Conservation (phyloP, 164 flowering plant genomes). For the Vitis amurensis region DNA sequence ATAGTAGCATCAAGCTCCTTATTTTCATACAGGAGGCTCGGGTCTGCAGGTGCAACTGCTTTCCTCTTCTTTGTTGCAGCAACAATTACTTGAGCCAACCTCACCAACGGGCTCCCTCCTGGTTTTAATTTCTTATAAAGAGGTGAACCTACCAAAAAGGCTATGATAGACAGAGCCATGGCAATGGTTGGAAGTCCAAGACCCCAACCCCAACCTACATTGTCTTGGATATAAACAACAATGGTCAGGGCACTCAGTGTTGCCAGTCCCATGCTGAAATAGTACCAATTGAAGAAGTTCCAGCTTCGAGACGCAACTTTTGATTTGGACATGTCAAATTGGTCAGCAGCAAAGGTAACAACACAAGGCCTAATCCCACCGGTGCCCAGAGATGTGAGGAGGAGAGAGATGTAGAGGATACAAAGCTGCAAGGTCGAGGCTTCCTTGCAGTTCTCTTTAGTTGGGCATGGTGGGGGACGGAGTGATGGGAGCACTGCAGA, state of each 20-base stretch:
- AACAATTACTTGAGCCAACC: conserved; percentile 54
- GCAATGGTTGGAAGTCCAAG: conserved; percentile 64
- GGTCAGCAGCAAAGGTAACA: conserved; percentile 69
- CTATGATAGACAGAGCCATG: conserved; percentile 56
- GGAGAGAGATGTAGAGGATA: conserved; percentile 56
- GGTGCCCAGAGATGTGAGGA: conserved; percentile 54
- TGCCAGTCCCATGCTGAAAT: conserved; percentile 62
- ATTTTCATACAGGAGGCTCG: conserved; percentile 43
- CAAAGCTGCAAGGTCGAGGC: conserved; percentile 56
- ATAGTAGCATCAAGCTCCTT: conserved; percentile 56
- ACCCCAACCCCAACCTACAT: conserved; percentile 80
- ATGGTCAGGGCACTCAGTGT: conserved; percentile 53
- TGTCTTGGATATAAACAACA: conserved; percentile 70
- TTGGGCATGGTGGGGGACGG: conserved; percentile 59
- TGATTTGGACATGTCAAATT: conserved; percentile 52
- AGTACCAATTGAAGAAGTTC: conserved; percentile 74
- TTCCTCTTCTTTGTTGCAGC: conserved; percentile 60
- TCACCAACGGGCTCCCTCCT: conserved; percentile 58
- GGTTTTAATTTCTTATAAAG: conserved; percentile 49
- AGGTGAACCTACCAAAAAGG: conserved; percentile 47
- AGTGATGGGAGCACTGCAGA: conserved; percentile 52
- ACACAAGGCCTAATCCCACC: conserved; percentile 74
- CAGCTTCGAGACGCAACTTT: conserved; percentile 28
- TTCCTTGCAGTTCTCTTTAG: conserved; percentile 52
- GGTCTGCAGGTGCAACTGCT: conserved; percentile 33